Evolutionary conservation across 768 basidiomycete genomes (phyloP).

Genomic region (Chiua virens): DNA sequence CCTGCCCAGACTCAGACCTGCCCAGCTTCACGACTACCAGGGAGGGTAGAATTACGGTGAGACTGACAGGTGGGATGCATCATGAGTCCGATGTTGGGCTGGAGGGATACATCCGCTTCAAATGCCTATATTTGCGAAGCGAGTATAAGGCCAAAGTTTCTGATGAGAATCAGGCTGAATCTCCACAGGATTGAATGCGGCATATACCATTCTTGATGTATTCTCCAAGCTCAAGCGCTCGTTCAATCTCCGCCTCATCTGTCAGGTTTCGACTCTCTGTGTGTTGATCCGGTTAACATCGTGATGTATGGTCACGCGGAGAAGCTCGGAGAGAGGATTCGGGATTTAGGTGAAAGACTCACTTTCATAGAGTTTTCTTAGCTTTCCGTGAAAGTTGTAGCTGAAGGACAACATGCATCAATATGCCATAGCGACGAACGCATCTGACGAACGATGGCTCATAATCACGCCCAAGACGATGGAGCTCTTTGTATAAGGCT

Average conservation of each 20-base stretch:
- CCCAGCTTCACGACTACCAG: too few species aligned
- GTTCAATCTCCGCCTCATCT: constrained; percentile 71
- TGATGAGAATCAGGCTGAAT: constrained; percentile 26
- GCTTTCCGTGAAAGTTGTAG: constrained; percentile 74
- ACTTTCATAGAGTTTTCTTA: constrained; percentile 77
- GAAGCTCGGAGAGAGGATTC: too few species aligned
- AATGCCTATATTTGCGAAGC: constrained; percentile 77
- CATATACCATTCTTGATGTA: constrained; percentile 81
- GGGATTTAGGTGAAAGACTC: constrained; percentile 20
- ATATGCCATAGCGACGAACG: constrained; percentile 9
- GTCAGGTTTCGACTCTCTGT: constrained; percentile 68
- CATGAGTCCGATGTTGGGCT: constrained; percentile 12
- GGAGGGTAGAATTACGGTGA: too few species aligned
- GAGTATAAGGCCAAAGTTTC: constrained; percentile 84
- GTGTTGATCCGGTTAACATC: not conserved
- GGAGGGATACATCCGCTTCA: constrained; percentile 68
- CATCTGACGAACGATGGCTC: constrained; percentile 67
- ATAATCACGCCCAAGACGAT: constrained; percentile 77
- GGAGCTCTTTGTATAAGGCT: constrained; percentile 79
- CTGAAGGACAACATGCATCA: constrained; percentile 37
- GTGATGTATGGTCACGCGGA: not conserved
- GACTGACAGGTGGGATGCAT: not conserved
- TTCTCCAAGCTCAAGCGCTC: constrained; percentile 70
- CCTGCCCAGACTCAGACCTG: too few species aligned
- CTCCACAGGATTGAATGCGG: not conserved